phyloP scores from a whole-genome alignment of 169 alveolate species.

The Plasmodium inui region DNA sequence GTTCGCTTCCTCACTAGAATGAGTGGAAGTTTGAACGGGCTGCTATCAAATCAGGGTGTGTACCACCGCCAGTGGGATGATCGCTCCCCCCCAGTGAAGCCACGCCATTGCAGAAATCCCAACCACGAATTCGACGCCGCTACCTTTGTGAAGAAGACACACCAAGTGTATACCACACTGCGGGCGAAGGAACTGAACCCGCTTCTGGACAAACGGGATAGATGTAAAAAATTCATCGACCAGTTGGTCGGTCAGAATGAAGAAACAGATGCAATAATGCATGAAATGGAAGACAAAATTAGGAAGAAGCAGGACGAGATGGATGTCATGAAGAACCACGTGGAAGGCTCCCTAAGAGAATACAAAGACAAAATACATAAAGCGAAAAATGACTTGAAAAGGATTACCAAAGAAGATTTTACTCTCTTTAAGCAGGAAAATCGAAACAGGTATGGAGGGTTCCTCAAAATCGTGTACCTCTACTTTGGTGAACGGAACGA shows the following conservation, averaged over 20 bases:
- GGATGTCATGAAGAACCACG: neutral
- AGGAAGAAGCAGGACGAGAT: neutral
- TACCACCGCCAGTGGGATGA: neutral
- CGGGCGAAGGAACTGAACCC: neutral
- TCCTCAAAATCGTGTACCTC: slow-evolving; percentile 48
- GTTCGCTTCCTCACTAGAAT: neutral
- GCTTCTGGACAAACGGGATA: neutral
- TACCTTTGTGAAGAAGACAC: neutral
- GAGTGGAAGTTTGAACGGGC: neutral
- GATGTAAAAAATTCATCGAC: neutral
- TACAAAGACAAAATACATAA: neutral
- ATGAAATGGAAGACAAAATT: neutral
- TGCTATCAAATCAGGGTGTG: neutral
- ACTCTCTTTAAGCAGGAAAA: slow-evolving; percentile 16
- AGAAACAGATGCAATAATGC: neutral
- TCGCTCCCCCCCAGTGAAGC: neutral
- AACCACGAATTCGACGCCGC: neutral
- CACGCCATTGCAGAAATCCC: neutral
- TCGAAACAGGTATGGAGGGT: slow-evolving; percentile 13
- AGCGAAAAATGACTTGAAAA: slow-evolving; percentile 27
- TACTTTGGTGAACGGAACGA: slow-evolving; percentile 29
- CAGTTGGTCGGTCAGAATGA: neutral
- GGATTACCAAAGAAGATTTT: slow-evolving; percentile 33
- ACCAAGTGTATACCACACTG: neutral
- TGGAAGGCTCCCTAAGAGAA: neutral